Evolutionary conservation across 768 basidiomycete species (phyloP), one percentile per base, ranked within the genome.

Genomic region (Clathrus columnatus): DNA sequence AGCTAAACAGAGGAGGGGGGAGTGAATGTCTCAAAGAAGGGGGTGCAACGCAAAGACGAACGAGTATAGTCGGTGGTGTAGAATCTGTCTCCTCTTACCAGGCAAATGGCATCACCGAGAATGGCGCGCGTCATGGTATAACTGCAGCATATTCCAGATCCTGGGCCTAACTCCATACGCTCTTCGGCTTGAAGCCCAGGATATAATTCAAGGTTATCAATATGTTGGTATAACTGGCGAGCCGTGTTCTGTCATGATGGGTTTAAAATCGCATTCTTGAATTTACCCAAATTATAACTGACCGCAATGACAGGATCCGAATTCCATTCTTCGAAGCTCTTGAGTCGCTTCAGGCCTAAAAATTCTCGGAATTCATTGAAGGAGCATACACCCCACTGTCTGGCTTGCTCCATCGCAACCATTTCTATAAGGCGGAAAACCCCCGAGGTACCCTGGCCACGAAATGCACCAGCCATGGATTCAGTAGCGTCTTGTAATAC

Each of bases 81-180:
- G 71, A 85, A 90, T 3, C 85, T 79, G 64, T 92, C 90, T 6
- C 90, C 88, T 26, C 88, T 79, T 21, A 78, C 81, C 56, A 91
- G 72, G 59, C 75, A 81, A 24, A 90, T 83, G 1, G 87, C 87
- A 63, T 90, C 87, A 10, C 83, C 75, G 16, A 92, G 72, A 59
- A 92, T 91, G 17, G 87, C 85, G 44, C 89, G 76, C 5, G 87
- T 87, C 60, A 89, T 84, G 6, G 90, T 91, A 70, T 82, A 90
- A 23, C 88, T 87, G 3, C 87, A 87, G 65, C 87, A 89, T 5
- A 91, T 64, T 7, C 88, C 89, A 6, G 85, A 81, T 6, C 87
- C 90, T 1, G 80, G 76, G 24, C 73, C 73, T 5, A 82, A 76
- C 2, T 61, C 57, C 63, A 90, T 91, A 2, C 84, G 64, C 61